Percentiles rank a stretch among this genome's conserved stretches.
Conservation (phyloP, 441 rosid species). For the Gossypium davidsonii region DNA sequence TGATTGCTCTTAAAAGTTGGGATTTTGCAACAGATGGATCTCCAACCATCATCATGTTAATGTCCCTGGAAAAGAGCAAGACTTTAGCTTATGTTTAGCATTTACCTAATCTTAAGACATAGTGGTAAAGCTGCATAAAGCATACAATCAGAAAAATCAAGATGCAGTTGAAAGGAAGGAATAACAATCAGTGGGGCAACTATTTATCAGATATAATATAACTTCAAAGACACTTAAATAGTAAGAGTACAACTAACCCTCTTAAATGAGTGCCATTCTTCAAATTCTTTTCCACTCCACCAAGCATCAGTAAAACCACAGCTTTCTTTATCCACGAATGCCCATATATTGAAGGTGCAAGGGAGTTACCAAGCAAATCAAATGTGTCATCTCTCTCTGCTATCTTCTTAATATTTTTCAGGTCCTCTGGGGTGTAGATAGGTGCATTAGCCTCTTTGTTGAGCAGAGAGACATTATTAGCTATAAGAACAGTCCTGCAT, state of each 20-base stretch:
- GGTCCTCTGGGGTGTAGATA: conserved; percentile 65
- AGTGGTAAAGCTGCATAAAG: neutral
- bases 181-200: neutral
- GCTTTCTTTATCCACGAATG: conserved; percentile 98
- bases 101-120: neutral
- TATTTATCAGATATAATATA: neutral
- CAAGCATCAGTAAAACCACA: conserved; percentile 82
- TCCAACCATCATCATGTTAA: conserved; percentile 99
- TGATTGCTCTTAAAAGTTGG: conserved; percentile 88
- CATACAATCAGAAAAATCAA: neutral
- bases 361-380: conserved; percentile 83
- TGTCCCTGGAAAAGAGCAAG: conserved; percentile 49
- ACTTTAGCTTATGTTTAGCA: neutral
- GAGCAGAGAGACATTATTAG: conserved; percentile 80
- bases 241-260: conserved; percentile 53
- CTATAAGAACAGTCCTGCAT: conserved; percentile 82
- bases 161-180: neutral
- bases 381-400: conserved; percentile 81
- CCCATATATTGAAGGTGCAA: conserved; percentile 95
- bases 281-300: conserved; percentile 92
- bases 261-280: conserved; percentile 90
- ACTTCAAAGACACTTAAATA: neutral
- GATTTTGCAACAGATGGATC: conserved; percentile 99
- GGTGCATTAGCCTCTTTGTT: conserved; percentile 98
- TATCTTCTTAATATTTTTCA: conserved; percentile 75